These are phyloP conservation scores for Phanerochaete sordida DNA, from an alignment of 768 basidiomycete species.

Conservation along the genomic window DNA sequence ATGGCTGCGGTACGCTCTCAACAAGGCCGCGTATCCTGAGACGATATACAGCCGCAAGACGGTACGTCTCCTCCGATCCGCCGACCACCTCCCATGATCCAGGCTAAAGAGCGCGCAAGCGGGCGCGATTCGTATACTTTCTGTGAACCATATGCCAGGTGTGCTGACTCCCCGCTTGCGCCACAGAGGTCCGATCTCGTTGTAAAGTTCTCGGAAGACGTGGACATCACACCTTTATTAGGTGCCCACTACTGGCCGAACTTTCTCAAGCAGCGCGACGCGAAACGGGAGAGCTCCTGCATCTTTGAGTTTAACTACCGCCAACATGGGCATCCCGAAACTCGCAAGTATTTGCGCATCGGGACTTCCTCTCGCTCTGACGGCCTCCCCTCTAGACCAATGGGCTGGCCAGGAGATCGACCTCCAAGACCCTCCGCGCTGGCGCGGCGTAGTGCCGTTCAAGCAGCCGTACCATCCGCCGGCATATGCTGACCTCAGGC, in stretches of 20 bases:
- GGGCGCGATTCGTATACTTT: no score
- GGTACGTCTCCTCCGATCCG: no score
- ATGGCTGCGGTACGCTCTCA: constrained; percentile 23
- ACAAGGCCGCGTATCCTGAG: constrained; percentile 11
- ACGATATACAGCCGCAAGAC: constrained; percentile 19
- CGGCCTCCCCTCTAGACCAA: constrained; percentile 15
- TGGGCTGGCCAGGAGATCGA: constrained; percentile 16
- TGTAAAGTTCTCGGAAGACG: constrained; percentile 17
- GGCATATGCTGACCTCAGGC: background rate
- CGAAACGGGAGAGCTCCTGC: constrained; percentile 17
- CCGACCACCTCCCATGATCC: no score
- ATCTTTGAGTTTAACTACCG: constrained; percentile 27
- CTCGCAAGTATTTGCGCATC: constrained; percentile 13
- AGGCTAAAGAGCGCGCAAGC: no score
- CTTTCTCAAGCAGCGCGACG: constrained; percentile 7
- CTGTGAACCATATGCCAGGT: no score
- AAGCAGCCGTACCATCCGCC: constrained; percentile 21
- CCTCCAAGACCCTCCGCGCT: constrained; percentile 13
- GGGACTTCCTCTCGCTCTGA: no score
- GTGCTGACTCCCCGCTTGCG: background rate
- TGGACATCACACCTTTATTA: constrained; percentile 18
- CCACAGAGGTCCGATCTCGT: constrained; percentile 21
- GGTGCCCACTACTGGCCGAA: constrained; percentile 24
- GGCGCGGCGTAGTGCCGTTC: constrained; percentile 13
- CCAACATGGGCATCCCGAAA: constrained; percentile 19